phyloP scores from a whole-genome alignment of 148 eudicot species.

The Rhododendron kiyosumense region DNA sequence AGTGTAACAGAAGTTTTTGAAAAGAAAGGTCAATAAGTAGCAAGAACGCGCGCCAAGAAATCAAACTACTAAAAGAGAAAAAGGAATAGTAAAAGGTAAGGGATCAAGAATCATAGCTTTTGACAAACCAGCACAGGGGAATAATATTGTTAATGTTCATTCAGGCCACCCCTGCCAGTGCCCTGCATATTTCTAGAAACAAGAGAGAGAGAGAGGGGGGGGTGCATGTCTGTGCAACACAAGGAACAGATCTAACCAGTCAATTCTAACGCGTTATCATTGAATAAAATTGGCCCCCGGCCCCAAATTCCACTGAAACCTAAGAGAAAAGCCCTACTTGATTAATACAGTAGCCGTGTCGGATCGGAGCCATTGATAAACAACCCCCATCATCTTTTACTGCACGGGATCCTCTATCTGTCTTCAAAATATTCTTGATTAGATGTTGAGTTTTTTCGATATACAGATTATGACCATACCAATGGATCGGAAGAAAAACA shows the following conservation, averaged over 20 bases:
- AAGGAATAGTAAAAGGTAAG: not conserved
- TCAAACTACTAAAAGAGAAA: not conserved
- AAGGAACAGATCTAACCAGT: not conserved
- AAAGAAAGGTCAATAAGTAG: not conserved
- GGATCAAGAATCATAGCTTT: constrained; percentile 4
- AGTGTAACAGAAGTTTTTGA: not conserved
- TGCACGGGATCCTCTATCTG: not conserved
- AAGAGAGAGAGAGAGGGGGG: not conserved
- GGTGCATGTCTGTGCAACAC: not conserved
- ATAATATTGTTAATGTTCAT: not conserved
- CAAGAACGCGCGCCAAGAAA: not conserved
- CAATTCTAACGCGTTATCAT: constrained; percentile 1
- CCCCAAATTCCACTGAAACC: not conserved
- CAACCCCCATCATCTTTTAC: not conserved
- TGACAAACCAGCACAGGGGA: not conserved
- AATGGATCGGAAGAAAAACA: not conserved
- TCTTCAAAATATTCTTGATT: not conserved
- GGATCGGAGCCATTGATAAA: not conserved
- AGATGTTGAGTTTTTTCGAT: not conserved
- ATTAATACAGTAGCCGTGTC: not conserved
- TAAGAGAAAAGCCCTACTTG: not conserved
- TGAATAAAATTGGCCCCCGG: not conserved
- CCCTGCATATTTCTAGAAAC: not conserved
- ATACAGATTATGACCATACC: not conserved
- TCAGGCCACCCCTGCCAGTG: not conserved